A percentile compares a stretch with the other conserved stretches of the same genome.
Evolutionary conservation across 176 grass and related monocot genomes (phyloP).

Genomic region (Carex littledalei): DNA sequence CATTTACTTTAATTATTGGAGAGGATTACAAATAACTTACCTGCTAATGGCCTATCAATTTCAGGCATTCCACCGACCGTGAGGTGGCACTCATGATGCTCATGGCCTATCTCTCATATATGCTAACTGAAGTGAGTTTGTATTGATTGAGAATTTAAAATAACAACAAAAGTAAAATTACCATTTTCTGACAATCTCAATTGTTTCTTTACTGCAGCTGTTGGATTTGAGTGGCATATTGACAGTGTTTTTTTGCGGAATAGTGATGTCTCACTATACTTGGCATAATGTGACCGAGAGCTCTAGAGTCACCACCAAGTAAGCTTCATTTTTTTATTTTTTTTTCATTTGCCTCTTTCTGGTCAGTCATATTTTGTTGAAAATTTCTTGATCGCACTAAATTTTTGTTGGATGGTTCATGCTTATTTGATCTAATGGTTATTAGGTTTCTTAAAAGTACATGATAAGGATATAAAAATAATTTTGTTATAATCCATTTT

Average conservation of each 20-base stretch:
- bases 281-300: conserved; percentile 99
- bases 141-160: conserved; percentile 1
- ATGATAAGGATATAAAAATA: too few relatives aligned
- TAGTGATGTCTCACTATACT: conserved; percentile 98
- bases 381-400: too few relatives aligned
- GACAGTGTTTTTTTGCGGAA: conserved; percentile 96
- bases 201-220: conserved; percentile 45
- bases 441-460: too few relatives aligned
- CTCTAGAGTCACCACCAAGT: conserved; percentile 99
- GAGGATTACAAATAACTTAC: background rate
- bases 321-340: conserved; percentile 18
- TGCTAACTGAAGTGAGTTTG: conserved; percentile 79
- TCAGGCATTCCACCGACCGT: conserved; percentile 96
- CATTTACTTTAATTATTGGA: background rate
- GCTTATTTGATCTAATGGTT: too few relatives aligned
- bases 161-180: background rate
- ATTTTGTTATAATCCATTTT: too few relatives aligned
- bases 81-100: conserved; percentile 97
- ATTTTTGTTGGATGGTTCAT: too few relatives aligned
- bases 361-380: background rate
- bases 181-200: background rate
- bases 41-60: conserved; percentile 11
- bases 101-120: conserved; percentile 98
- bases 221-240: conserved; percentile 93
- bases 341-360: background rate